Evolutionary conservation across 2,329 filamentous ascomycete species (phyloP).

Genomic region (Stachybotrys chartarum): DNA sequence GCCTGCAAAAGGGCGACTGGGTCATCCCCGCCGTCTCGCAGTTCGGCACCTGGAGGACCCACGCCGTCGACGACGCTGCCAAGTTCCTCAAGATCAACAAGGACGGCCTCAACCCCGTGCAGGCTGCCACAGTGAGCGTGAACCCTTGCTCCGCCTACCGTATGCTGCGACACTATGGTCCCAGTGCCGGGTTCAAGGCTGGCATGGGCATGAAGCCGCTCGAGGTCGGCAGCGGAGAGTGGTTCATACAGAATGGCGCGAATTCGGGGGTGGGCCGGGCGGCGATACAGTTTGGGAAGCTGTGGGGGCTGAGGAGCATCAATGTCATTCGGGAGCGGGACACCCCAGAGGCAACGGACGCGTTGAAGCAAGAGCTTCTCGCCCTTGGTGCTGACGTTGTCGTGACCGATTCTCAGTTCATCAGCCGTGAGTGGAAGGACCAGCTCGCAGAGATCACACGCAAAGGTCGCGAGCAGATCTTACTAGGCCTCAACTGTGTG

Average conservation of each 20-base stretch:
- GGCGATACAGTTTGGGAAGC: conserved; percentile 76
- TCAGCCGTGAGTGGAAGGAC: conserved; percentile 53
- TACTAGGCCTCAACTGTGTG: conserved; percentile 85
- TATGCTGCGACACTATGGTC: conserved; percentile 76
- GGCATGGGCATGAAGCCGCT: conserved; percentile 38
- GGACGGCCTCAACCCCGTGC: conserved; percentile 62
- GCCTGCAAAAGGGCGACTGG: conserved; percentile 75
- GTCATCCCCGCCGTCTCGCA: conserved; percentile 78
- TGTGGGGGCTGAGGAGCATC: conserved; percentile 87
- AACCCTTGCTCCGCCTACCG: conserved; percentile 94
- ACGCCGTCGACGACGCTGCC: conserved; percentile 57
- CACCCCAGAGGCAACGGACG: conserved; percentile 55
- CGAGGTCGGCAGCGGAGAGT: conserved; percentile 55
- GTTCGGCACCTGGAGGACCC: conserved; percentile 92
- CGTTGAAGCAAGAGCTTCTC: conserved; percentile 43
- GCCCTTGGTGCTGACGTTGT: conserved; percentile 51
- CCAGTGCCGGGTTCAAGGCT: conserved; percentile 34
- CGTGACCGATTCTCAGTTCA: conserved; percentile 48
- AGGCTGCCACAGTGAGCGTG: conserved; percentile 82
- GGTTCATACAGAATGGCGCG: conserved; percentile 96
- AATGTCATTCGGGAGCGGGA: conserved; percentile 77
- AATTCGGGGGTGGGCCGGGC: conserved; percentile 90
- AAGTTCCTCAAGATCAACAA: conserved; percentile 64
- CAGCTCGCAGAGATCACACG: conserved; percentile 59
- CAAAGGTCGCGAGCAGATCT: conserved; percentile 62